Conservation (phyloP, 192 early-diverging fungal genomes). For the Podila verticillata region DNA sequence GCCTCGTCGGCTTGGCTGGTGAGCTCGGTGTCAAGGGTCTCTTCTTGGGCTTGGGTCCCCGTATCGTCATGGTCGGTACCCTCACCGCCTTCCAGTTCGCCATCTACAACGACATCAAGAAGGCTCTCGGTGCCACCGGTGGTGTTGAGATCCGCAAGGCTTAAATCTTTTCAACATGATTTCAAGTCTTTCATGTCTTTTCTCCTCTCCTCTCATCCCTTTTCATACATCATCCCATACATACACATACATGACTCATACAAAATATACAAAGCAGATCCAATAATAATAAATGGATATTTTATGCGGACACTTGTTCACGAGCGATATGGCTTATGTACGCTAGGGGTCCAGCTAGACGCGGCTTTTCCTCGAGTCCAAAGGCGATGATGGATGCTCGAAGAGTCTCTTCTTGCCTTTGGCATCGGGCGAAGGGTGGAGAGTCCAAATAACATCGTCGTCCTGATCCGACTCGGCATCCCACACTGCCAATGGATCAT, state of each 20-base stretch:
- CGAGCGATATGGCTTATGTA: no score
- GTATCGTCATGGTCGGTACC: constrained; percentile 75
- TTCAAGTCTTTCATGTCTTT: neutral
- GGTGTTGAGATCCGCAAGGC: constrained; percentile 58
- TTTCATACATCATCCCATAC: constrained; percentile 19
- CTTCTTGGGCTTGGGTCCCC: constrained; percentile 73
- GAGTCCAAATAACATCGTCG: no score
- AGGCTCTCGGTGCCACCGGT: constrained; percentile 68
- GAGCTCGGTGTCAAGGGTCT: constrained; percentile 68
- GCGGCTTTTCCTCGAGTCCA: no score
- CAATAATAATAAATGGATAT: no score
- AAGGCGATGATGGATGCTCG: no score
- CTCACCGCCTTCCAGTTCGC: constrained; percentile 75
- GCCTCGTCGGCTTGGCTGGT: constrained; percentile 58
- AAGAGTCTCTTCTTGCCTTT: no score
- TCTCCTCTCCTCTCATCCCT: constrained; percentile 2
- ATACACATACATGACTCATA: constrained; percentile 1
- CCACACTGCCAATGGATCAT: no score
- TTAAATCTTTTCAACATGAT: constrained; percentile 4
- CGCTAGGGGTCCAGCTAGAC: no score
- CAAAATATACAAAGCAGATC: neutral
- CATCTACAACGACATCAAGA: constrained; percentile 71
- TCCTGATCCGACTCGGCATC: no score
- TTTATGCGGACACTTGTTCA: no score
- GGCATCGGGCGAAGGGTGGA: no score